Evolutionary conservation across 805 yeast genomes (phyloP).

Genomic region (Hanseniaspora guilliermondii): DNA sequence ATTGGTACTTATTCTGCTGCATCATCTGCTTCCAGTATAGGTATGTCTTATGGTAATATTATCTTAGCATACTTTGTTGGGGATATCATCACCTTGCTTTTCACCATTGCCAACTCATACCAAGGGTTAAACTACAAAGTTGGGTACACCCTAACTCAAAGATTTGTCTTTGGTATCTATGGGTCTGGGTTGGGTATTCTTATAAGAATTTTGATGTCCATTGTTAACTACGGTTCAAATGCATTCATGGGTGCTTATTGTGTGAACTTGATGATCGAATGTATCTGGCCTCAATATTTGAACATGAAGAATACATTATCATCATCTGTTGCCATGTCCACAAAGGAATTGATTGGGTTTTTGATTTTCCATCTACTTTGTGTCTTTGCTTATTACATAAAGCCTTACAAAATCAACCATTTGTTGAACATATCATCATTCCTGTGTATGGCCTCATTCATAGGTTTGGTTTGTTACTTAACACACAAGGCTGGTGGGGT

Average conservation of each 20-base stretch:
- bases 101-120: constrained; percentile 36
- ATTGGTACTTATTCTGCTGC: constrained; percentile 38
- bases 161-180: constrained; percentile 37
- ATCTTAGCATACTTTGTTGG: constrained; percentile 38
- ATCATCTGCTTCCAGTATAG: constrained; percentile 33
- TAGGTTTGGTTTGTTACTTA: constrained; percentile 31
- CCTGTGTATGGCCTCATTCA: constrained; percentile 31
- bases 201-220: constrained; percentile 33
- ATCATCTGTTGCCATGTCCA: constrained; percentile 27
- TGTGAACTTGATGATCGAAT: constrained; percentile 29
- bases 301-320: constrained; percentile 27
- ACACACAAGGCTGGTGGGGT: constrained; percentile 28
- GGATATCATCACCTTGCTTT: constrained; percentile 33
- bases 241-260: constrained; percentile 37
- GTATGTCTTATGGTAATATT: constrained; percentile 35
- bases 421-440: constrained; percentile 29
- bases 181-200: constrained; percentile 34
- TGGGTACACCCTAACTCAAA: constrained; percentile 36
- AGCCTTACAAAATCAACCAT: constrained; percentile 34
- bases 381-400: constrained; percentile 22
- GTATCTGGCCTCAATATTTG: constrained; percentile 32
- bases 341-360: constrained; percentile 30
- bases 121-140: constrained; percentile 41
- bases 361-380: constrained; percentile 33
- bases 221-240: constrained; percentile 38